Percentiles rank a stretch among this genome's conserved stretches.
Conservation (phyloP, 495 filamentous ascomycete genomes). For the Friedmanniomyces simplex region DNA sequence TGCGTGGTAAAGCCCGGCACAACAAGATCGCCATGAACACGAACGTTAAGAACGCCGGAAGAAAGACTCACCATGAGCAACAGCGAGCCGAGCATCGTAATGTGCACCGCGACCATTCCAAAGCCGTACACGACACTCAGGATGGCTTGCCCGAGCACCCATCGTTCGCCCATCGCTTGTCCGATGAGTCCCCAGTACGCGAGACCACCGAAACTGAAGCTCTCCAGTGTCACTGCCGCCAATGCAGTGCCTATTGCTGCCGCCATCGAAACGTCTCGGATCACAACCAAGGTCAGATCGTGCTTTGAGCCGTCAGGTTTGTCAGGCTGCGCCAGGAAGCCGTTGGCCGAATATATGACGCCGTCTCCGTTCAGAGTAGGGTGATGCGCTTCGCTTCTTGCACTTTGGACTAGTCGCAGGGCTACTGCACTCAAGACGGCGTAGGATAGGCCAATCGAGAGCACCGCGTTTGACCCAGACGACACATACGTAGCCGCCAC, state of each 20-base stretch:
- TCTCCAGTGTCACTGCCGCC: slow-evolving; percentile 22
- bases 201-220: slow-evolving; percentile 16
- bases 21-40: too few species aligned
- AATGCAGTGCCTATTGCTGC: slow-evolving; percentile 16
- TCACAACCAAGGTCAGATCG: background rate
- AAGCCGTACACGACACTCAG: slow-evolving; percentile 2
- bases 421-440: slow-evolving; percentile 5
- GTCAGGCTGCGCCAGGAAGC: slow-evolving; percentile 12
- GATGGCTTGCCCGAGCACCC: slow-evolving; percentile 5
- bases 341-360: slow-evolving; percentile 14
- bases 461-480: slow-evolving; percentile 2
- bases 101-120: slow-evolving; percentile 3
- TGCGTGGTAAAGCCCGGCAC: too few species aligned
- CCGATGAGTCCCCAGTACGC: slow-evolving; percentile 8
- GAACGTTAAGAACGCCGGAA: background rate
- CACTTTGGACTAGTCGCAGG: slow-evolving; percentile 9
- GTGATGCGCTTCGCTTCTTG: background rate
- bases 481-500: slow-evolving; percentile 8
- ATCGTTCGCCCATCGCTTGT: background rate
- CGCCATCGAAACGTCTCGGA: slow-evolving; percentile 8
- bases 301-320: background rate
- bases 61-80: slow-evolving; percentile 14
- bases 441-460: slow-evolving; percentile 15
- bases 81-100: background rate
- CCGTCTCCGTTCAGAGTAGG: background rate